These are phyloP conservation scores for Phycomyces blakesleeanus DNA, from an alignment of 192 early-diverging fungal genomes.

Conservation along the genomic window DNA sequence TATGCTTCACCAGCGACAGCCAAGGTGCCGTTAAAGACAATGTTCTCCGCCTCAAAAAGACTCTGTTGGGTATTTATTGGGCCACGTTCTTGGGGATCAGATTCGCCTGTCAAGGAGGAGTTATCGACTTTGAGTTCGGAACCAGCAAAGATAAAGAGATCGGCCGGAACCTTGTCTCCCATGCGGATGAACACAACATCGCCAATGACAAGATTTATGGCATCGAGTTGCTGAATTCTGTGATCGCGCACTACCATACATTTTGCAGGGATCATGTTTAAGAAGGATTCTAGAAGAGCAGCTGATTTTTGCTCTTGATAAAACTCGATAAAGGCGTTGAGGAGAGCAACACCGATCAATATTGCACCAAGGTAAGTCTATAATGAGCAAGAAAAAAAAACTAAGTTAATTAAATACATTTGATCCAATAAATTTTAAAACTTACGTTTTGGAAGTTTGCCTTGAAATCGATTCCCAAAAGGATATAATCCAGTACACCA, in stretches of 20 bases:
- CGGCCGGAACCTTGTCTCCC: conserved; percentile 95
- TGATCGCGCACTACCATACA: conserved; percentile 78
- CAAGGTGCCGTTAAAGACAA: conserved; percentile 88
- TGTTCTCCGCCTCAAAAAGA: conserved; percentile 89
- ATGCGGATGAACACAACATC: conserved; percentile 86
- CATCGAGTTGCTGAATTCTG: conserved; percentile 61
- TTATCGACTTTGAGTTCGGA: conserved; percentile 96
- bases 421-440: conserved; percentile 2
- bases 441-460: conserved; percentile 77
- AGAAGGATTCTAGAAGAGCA: conserved; percentile 85
- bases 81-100: conserved; percentile 85
- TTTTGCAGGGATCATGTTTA: conserved; percentile 87
- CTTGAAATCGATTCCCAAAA: conserved; percentile 72
- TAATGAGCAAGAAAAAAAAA: conserved; percentile 7
- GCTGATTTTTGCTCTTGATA: conserved; percentile 88
- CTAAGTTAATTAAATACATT: neutral
- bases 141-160: conserved; percentile 74
- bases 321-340: conserved; percentile 92
- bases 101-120: conserved; percentile 93
- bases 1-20: conserved; percentile 82
- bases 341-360: conserved; percentile 79
- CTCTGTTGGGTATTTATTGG: conserved; percentile 64
- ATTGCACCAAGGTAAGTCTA: conserved; percentile 89
- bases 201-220: conserved; percentile 75
- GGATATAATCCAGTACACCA: conserved; percentile 77